Conservation (phyloP, 768 basidiomycete species). For the Suillus hirtellus region DNA sequence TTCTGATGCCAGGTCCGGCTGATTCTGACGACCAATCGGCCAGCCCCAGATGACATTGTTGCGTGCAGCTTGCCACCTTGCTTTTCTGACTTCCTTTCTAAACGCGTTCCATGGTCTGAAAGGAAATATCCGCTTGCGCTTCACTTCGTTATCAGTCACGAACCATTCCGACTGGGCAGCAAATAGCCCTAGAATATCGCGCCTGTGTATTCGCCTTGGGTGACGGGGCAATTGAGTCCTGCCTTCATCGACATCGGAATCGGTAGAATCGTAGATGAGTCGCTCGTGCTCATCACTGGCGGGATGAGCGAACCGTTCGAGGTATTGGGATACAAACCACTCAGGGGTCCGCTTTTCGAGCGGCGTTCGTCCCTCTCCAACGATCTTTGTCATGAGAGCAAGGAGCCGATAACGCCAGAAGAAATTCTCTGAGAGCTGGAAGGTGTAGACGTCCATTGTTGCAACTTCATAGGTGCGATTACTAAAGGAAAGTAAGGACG, state of each 20-base stretch:
- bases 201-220: slow-evolving; percentile 47
- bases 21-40: slow-evolving; percentile 20
- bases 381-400: slow-evolving; percentile 47
- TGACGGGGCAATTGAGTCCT: slow-evolving; percentile 36
- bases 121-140: slow-evolving; percentile 38
- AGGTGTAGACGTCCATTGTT: slow-evolving; percentile 47
- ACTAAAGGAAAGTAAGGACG: slow-evolving; percentile 27
- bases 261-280: slow-evolving; percentile 36
- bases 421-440: slow-evolving; percentile 46
- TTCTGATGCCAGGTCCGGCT: slow-evolving; percentile 9
- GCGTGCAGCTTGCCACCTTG: slow-evolving; percentile 33
- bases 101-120: slow-evolving; percentile 50
- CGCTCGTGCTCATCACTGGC: slow-evolving; percentile 31
- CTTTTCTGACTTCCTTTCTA: slow-evolving; percentile 33
- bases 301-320: slow-evolving; percentile 28
- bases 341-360: slow-evolving; percentile 43
- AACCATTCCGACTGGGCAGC: slow-evolving; percentile 63
- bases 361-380: slow-evolving; percentile 33
- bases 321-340: slow-evolving; percentile 51
- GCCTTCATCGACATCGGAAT: slow-evolving; percentile 29
- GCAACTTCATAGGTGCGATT: slow-evolving; percentile 45
- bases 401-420: slow-evolving; percentile 52
- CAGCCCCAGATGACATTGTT: slow-evolving; percentile 25
- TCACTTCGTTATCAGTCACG: slow-evolving; percentile 44
- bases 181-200: slow-evolving; percentile 52